A percentile compares a stretch with the other conserved stretches of the same genome.
Conservation (phyloP, 257 asterid genomes). For the Fraxinus quadrangulata region DNA sequence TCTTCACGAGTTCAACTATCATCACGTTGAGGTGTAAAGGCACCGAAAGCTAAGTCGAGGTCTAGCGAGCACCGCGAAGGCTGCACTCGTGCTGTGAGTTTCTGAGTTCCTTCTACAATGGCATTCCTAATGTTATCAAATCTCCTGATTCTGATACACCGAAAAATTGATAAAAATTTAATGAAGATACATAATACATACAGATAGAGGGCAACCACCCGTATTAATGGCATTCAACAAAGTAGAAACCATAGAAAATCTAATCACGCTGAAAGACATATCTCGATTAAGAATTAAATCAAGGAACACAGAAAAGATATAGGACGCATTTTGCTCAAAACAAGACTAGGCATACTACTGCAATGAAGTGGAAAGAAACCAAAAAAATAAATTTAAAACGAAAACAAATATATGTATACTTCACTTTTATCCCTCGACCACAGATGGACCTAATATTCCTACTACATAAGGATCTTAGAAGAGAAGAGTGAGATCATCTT, state of each 20-base stretch:
- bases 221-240: neutral
- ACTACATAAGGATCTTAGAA: neutral
- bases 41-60: neutral
- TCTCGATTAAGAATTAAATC: neutral
- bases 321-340: neutral
- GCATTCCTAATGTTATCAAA: slow-evolving; percentile 5
- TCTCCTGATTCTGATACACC: slow-evolving; percentile 29
- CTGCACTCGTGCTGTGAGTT: neutral
- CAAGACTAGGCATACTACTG: neutral
- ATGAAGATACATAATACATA: neutral
- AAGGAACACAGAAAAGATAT: neutral
- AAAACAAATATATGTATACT: no score
- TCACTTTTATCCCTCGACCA: neutral
- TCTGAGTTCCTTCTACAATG: slow-evolving; percentile 19
- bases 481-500: neutral
- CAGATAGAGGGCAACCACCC: neutral
- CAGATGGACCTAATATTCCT: neutral
- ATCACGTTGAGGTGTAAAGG: neutral
- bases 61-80: neutral
- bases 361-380: neutral
- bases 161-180: neutral
- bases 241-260: neutral
- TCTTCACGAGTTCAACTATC: slow-evolving; percentile 10
- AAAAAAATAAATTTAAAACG: neutral
- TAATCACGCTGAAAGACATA: neutral